phyloP scores from a whole-genome alignment of 2,329 filamentous ascomycete genomes.

The Magnaporthiopsis rhizophila region DNA sequence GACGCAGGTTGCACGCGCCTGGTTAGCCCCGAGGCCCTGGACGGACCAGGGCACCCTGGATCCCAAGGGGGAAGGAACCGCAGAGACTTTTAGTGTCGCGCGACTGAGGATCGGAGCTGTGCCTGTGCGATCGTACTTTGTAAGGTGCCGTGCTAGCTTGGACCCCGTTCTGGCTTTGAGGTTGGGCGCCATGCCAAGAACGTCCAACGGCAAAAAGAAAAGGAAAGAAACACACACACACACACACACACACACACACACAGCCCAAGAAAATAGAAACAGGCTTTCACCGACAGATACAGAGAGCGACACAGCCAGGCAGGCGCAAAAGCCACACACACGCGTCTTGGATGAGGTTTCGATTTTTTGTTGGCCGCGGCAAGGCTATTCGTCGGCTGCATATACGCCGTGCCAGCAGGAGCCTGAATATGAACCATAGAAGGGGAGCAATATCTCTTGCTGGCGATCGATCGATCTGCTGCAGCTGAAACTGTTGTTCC shows the following conservation, averaged over 20 bases:
- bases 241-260: too few species aligned
- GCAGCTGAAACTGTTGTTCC: not conserved
- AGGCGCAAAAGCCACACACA: not conserved
- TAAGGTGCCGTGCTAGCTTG: not conserved
- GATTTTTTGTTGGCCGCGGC: not conserved
- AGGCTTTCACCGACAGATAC: not conserved
- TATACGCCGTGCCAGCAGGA: not conserved
- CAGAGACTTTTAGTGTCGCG: not conserved
- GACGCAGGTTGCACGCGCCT: not conserved
- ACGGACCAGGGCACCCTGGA: not conserved
- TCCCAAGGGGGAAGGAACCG: not conserved
- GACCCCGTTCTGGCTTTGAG: not conserved
- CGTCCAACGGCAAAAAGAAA: not conserved
- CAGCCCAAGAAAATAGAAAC: not conserved
- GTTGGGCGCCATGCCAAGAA: not conserved
- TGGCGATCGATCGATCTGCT: not conserved
- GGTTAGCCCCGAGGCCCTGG: not conserved
- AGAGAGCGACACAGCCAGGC: not conserved
- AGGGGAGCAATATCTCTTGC: not conserved
- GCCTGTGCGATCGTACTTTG: not conserved
- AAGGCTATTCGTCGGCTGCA: not conserved
- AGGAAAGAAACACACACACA: not conserved
- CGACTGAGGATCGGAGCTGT: not conserved
- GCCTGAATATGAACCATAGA: not conserved
- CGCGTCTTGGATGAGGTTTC: not conserved